Conservation (phyloP, 441 rosid species). For the Pelargonium myrrhifolium region DNA sequence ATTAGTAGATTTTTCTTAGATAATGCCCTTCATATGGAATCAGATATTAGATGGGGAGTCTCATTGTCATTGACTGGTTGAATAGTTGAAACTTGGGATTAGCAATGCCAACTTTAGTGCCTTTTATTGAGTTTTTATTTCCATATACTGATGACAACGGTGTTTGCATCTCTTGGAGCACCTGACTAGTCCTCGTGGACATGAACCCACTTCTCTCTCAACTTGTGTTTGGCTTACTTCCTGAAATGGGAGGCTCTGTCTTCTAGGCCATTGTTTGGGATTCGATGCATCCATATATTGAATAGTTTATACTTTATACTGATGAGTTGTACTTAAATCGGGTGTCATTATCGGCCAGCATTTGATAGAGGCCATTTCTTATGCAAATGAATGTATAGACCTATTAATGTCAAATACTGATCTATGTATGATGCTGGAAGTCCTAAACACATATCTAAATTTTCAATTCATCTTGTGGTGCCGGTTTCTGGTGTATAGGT, state of each 20-base stretch:
- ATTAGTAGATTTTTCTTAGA: background rate
- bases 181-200: background rate
- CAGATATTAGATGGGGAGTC: background rate
- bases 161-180: too few species aligned
- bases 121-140: background rate
- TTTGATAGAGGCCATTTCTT: background rate
- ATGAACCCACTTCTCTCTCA: background rate
- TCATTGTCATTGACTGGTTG: background rate
- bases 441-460: background rate
- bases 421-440: background rate
- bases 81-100: background rate
- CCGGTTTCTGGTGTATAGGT: conserved; percentile 38
- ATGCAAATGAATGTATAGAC: background rate
- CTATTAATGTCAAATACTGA: background rate
- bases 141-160: background rate
- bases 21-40: background rate
- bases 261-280: background rate
- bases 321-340: background rate
- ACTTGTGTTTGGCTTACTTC: background rate
- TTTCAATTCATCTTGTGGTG: background rate
- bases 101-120: background rate
- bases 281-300: background rate
- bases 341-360: background rate
- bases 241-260: background rate
- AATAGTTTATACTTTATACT: too few species aligned